These are phyloP conservation scores for Peniophora sp. DNA, from an alignment of 1,284 basidiomycete genomes.

Conservation along the genomic window DNA sequence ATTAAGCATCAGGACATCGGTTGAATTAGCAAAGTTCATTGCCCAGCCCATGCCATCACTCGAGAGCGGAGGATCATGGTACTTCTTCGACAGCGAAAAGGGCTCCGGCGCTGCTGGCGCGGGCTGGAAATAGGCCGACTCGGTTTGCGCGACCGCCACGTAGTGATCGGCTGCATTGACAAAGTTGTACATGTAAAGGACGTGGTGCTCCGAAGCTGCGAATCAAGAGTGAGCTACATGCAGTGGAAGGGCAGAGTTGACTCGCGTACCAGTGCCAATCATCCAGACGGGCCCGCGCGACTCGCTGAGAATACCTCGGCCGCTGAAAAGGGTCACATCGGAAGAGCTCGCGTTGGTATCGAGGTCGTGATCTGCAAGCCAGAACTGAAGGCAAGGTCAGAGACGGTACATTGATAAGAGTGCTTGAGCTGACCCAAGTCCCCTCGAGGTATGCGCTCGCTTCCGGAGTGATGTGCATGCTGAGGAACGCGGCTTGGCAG, in stretches of 20 bases:
- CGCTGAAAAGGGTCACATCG: slow-evolving; percentile 61
- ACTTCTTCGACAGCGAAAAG: slow-evolving; percentile 50
- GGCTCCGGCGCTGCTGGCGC: slow-evolving; percentile 20
- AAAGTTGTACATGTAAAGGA: slow-evolving; percentile 61
- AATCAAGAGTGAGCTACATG: not conserved
- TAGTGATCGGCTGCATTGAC: slow-evolving; percentile 60
- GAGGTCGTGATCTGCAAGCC: slow-evolving; percentile 47
- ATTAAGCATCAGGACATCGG: slow-evolving; percentile 58
- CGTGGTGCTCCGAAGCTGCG: slow-evolving; percentile 46
- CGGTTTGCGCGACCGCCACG: slow-evolving; percentile 67
- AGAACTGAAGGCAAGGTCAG: slow-evolving; percentile 37
- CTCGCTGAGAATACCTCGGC: slow-evolving; percentile 71
- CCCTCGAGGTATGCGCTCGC: slow-evolving; percentile 58
- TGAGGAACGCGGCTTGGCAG: slow-evolving; percentile 56
- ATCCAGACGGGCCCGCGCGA: slow-evolving; percentile 69
- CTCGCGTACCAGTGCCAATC: slow-evolving; percentile 57
- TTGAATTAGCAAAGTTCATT: slow-evolving; percentile 45
- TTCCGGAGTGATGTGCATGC: slow-evolving; percentile 50
- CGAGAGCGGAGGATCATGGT: slow-evolving; percentile 49
- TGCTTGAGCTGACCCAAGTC: slow-evolving; percentile 41
- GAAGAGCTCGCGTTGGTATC: slow-evolving; percentile 19
- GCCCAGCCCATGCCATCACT: slow-evolving; percentile 45
- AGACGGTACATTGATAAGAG: no score
- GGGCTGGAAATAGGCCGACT: slow-evolving; percentile 35
- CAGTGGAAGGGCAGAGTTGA: slow-evolving; percentile 4